Percentiles rank a stretch among this genome's conserved stretches.
Evolutionary conservation across 805 yeast genomes (phyloP).

Genomic region (Pichia pseudocactophila): DNA sequence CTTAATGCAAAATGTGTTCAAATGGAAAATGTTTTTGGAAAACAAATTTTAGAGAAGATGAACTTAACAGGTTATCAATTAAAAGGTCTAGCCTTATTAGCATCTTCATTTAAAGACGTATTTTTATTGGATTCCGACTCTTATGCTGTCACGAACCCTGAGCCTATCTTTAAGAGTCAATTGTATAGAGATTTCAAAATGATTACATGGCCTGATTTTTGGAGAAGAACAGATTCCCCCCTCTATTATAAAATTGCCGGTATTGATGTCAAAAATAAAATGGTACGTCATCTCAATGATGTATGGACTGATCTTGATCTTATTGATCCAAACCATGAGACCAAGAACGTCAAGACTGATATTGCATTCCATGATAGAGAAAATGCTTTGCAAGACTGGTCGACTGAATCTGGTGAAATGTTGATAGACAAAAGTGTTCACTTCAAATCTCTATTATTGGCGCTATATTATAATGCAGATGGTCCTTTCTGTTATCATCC

Average conservation of each 20-base stretch:
- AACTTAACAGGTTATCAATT: constrained; percentile 30
- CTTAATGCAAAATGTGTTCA: constrained; percentile 34
- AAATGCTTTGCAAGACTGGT: constrained; percentile 56
- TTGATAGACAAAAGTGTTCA: constrained; percentile 51
- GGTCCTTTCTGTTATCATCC: constrained; percentile 57
- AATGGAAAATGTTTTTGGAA: constrained; percentile 31
- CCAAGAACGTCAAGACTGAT: constrained; percentile 23
- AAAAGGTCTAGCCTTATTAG: constrained; percentile 35
- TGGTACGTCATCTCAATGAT: constrained; percentile 19
- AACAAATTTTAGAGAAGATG: constrained; percentile 14
- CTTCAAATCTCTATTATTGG: constrained; percentile 46
- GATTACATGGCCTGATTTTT: constrained; percentile 69
- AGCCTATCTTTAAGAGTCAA: constrained; percentile 26
- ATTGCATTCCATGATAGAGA: constrained; percentile 49
- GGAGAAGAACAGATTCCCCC: constrained; percentile 65
- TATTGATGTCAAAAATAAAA: constrained; percentile 22
- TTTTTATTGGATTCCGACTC: constrained; percentile 41
- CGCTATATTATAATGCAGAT: constrained; percentile 57
- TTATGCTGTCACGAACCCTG: constrained; percentile 36
- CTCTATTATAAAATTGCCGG: constrained; percentile 35
- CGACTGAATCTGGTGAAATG: constrained; percentile 65
- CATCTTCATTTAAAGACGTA: constrained; percentile 38
- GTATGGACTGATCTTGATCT: constrained; percentile 18
- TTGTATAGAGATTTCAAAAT: constrained; percentile 43
- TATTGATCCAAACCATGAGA: constrained; percentile 28